phyloP scores from a whole-genome alignment of 441 rosid species.

The Eruca vesicaria region DNA sequence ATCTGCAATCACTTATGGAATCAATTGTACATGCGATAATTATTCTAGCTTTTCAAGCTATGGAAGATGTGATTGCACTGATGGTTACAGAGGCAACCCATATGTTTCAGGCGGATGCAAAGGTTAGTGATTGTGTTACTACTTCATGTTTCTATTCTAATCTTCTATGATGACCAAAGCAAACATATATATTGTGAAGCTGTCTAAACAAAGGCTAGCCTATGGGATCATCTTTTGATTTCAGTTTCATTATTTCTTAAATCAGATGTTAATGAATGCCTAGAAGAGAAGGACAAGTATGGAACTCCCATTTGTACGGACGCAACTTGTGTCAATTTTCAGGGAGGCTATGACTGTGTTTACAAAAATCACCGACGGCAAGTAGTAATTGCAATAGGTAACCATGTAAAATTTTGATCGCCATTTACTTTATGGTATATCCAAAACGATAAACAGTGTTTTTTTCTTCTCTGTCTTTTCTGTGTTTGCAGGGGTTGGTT shows the following conservation, averaged over 20 bases:
- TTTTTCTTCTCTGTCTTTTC: neutral
- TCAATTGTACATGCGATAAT: neutral
- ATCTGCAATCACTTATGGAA: neutral
- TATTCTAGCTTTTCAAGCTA: neutral
- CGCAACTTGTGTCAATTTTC: slow-evolving; percentile 6
- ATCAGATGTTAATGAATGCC: slow-evolving; percentile 32
- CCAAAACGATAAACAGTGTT: neutral
- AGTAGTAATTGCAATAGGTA: slow-evolving; percentile 12
- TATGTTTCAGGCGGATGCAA: neutral
- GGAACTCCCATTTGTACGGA: neutral
- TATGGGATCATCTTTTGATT: neutral
- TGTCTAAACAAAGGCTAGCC: neutral
- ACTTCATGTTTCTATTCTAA: neutral
- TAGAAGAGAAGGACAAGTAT: neutral
- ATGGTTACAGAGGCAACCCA: neutral
- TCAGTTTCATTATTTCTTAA: neutral
- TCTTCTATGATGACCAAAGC: neutral
- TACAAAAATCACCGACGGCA: neutral
- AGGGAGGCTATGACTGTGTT: neutral
- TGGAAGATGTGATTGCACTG: neutral
- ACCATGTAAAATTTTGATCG: neutral
- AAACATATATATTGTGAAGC: neutral
- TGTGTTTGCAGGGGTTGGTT: neutral
- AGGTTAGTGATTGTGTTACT: neutral
- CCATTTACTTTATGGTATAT: neutral